A percentile compares a stretch with the other conserved stretches of the same genome.
Conservation (phyloP, 2,329 filamentous ascomycete species). For the Aureobasidium leucospermi region DNA sequence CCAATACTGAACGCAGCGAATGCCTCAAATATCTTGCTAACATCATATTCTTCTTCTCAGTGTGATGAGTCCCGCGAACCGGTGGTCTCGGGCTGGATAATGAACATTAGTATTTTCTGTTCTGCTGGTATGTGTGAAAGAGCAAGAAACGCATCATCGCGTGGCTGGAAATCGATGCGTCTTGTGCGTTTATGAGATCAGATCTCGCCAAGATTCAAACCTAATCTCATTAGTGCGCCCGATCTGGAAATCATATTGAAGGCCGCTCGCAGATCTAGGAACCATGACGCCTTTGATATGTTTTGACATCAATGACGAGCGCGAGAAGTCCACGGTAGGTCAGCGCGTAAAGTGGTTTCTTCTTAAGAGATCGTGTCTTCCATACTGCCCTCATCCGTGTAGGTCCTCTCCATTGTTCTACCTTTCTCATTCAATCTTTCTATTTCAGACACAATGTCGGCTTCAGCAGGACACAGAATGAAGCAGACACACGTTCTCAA, state of each 20-base stretch:
- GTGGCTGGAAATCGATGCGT: conserved; percentile 1
- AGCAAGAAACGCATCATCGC: not conserved
- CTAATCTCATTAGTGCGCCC: not conserved
- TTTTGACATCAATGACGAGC: conserved; percentile 8
- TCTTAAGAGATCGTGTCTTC: not conserved
- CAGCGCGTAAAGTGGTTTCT: conserved; percentile 11
- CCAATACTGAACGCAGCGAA: no score
- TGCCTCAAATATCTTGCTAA: no score
- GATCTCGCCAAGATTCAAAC: conserved; percentile 5
- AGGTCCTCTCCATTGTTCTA: not conserved
- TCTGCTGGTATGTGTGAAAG: not conserved
- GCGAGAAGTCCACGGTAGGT: conserved; percentile 6
- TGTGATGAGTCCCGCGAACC: no score
- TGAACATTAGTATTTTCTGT: no score
- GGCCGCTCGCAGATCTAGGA: not conserved
- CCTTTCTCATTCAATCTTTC: not conserved
- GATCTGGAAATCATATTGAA: not conserved
- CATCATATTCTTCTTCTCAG: no score
- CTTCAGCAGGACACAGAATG: conserved; percentile 10
- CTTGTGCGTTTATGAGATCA: not conserved
- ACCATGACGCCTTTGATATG: conserved; percentile 12
- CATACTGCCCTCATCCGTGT: not conserved
- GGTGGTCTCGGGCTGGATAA: no score
- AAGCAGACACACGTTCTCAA: conserved; percentile 21
- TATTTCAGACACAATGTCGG: not conserved